These are phyloP conservation scores for Lolium rigidum DNA, from an alignment of 176 grass and related monocot genomes.

Conservation along the genomic window DNA sequence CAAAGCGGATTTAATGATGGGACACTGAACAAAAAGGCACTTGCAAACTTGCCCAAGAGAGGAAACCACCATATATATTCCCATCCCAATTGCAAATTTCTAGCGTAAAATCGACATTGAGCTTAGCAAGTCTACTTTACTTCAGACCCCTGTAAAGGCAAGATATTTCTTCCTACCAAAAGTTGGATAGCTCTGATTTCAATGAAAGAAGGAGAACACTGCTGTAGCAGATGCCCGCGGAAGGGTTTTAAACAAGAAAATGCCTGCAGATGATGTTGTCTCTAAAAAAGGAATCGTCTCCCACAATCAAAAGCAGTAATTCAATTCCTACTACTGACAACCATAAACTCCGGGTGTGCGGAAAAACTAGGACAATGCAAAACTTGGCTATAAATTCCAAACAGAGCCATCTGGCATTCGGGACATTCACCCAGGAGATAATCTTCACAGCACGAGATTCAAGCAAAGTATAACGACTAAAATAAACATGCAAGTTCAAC, in stretches of 20 bases:
- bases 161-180: background rate
- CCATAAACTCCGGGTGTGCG: background rate
- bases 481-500: background rate
- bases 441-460: background rate
- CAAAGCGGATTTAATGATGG: background rate
- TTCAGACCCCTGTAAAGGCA: background rate
- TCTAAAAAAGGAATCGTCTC: background rate
- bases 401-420: background rate
- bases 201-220: background rate
- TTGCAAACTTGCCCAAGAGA: conserved; percentile 19
- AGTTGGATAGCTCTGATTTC: background rate
- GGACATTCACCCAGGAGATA: background rate
- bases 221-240: background rate
- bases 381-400: background rate
- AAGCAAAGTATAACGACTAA: background rate
- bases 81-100: background rate
- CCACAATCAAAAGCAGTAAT: background rate
- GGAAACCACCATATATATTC: conserved; percentile 28
- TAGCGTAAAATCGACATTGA: background rate
- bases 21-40: conserved; percentile 1
- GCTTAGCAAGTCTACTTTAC: background rate
- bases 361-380: background rate
- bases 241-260: too few relatives aligned
- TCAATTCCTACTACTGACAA: background rate
- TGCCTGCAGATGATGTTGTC: background rate